These are phyloP conservation scores for Sugiyamaella valdiviana DNA, from an alignment of 805 yeast genomes.

Conservation along the genomic window DNA sequence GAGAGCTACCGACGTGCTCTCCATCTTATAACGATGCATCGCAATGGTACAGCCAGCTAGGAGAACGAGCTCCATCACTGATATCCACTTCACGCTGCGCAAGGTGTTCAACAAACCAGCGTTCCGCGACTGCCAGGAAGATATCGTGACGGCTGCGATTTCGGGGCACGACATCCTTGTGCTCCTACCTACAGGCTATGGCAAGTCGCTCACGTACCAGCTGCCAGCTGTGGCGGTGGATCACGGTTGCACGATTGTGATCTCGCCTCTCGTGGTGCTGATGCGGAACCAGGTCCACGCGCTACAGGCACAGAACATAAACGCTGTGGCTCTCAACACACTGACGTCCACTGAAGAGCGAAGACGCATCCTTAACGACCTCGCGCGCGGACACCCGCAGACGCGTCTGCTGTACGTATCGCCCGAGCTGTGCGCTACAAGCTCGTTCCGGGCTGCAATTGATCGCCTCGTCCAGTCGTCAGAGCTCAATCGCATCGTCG, in stretches of 20 bases:
- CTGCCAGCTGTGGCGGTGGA: slow-evolving; percentile 72
- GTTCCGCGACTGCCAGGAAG: slow-evolving; percentile 25
- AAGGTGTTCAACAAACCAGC: slow-evolving; percentile 17
- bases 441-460: slow-evolving; percentile 60
- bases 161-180: slow-evolving; percentile 81
- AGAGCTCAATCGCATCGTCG: slow-evolving; percentile 72
- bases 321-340: slow-evolving; percentile 84
- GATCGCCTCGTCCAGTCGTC: slow-evolving; percentile 48
- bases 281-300: slow-evolving; percentile 96
- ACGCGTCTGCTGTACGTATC: slow-evolving; percentile 85
- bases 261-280: slow-evolving; percentile 86
- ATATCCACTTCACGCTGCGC: slow-evolving; percentile 11
- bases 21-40: neutral
- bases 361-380: slow-evolving; percentile 52
- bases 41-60: neutral
- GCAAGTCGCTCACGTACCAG: slow-evolving; percentile 91
- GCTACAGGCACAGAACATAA: slow-evolving; percentile 54
- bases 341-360: slow-evolving; percentile 60
- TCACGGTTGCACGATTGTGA: slow-evolving; percentile 72
- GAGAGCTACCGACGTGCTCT: too few species aligned
- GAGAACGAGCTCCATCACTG: neutral
- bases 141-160: slow-evolving; percentile 22
- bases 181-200: slow-evolving; percentile 97
- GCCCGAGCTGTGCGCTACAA: slow-evolving; percentile 61
- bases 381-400: slow-evolving; percentile 63